A percentile compares a stretch with the other conserved stretches of the same genome.
Evolutionary conservation across 495 filamentous ascomycete genomes (phyloP).

Genomic region (Talaromyces proteolyticus): DNA sequence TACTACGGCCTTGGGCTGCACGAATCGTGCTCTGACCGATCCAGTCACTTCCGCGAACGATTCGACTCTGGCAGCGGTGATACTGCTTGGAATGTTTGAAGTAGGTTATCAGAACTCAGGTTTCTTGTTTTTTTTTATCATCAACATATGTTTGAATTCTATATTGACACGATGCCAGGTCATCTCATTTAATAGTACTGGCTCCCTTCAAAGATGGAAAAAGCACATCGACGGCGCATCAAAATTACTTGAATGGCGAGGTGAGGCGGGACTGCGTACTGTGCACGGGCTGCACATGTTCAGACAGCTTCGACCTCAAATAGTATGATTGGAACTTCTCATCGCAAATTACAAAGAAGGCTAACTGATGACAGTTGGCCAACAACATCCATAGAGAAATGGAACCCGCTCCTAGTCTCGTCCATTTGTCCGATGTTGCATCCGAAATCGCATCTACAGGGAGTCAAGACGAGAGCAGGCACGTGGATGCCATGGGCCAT

Average conservation of each 20-base stretch:
- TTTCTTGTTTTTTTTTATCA: not conserved
- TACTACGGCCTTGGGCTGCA: conserved; percentile 11
- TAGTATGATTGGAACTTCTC: conserved; percentile 1
- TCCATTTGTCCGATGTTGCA: too few species aligned
- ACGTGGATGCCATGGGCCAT: too few species aligned
- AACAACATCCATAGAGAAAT: too few species aligned
- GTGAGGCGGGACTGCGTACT: conserved; percentile 8
- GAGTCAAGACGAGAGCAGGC: too few species aligned
- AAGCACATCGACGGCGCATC: conserved; percentile 12
- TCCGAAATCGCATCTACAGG: too few species aligned
- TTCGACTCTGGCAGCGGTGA: conserved; percentile 13
- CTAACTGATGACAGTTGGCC: too few species aligned
- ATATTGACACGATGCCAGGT: conserved; percentile 5
- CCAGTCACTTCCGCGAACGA: conserved; percentile 8
- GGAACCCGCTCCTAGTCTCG: too few species aligned
- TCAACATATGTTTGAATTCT: not conserved
- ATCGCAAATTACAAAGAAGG: too few species aligned
- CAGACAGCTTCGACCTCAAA: conserved; percentile 8
- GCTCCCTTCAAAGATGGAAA: conserved; percentile 8
- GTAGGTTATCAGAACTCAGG: conserved; percentile 7
- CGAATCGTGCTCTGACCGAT: conserved; percentile 15
- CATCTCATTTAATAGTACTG: conserved; percentile 3
- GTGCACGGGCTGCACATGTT: conserved; percentile 8
- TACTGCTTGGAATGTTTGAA: conserved; percentile 17
- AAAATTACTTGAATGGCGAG: conserved; percentile 13